Evolutionary conservation across 257 asterid genomes (phyloP), one percentile per base, ranked within the genome.

Genomic region (Thymus mandschuricus): DNA sequence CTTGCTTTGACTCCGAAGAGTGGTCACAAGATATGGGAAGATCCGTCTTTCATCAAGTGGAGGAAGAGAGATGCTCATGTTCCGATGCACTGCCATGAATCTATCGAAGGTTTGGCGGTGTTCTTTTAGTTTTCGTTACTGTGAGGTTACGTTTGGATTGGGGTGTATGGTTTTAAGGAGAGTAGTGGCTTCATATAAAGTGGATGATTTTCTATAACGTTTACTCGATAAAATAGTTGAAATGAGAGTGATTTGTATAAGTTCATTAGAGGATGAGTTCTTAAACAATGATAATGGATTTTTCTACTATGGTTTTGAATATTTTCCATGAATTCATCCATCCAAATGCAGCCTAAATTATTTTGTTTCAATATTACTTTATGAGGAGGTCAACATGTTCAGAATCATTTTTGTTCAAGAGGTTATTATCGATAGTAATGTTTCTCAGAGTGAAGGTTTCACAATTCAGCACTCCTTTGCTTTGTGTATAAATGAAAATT

Each of bases 1-100:
- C 78, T 95, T 75, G 77, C 81, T 78, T 72, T 84, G 41, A 83
- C 93, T 75, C 84, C 92, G 29, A 86, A 72, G 69, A 88, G 56
- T 75, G 88, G 85, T 60, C 68, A 83, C 60, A 89, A 92, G 84
- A 84, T 80, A 68, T 95, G 99, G 98, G 99, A 91, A 75, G 98
- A 95, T 82, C 97, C 99, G 12, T 78, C 95, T 30, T 86, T 95
- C 79, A 78, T 91, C 84, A 95, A 88, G 82, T 92, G 99, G 98
- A 88, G 92, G 79, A 95, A 95, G 80, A 78, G 95, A 72, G 96
- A 92, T 66, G 89, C 95, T 72, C 99, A 95, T 80, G 96, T 95
- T 76, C 96, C 95, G 33, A 73, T 92, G 60, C 95, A 79, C 64
- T 86, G 93, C 84, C 99, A 95, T 75, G 98, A 95, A 73, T 89